Percentiles rank a stretch among this genome's conserved stretches.
phyloP scores from a whole-genome alignment of 116 monocot genomes.

The Dioscorea cayenensis region DNA sequence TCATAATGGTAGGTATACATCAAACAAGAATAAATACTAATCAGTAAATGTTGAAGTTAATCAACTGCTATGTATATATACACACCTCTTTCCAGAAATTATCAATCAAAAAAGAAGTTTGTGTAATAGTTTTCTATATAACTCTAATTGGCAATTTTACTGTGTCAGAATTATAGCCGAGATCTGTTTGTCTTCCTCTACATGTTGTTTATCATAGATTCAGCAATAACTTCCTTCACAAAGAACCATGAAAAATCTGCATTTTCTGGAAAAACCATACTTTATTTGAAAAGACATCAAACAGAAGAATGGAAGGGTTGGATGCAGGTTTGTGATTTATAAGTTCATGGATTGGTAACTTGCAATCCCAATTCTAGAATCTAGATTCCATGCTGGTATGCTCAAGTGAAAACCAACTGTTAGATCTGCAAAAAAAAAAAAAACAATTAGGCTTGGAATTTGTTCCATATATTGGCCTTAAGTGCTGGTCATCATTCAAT shows the following conservation, averaged over 20 bases:
- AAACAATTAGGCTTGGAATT: not conserved
- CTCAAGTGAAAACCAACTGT: not conserved
- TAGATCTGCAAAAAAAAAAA: too few relatives aligned
- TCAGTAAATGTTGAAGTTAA: too few relatives aligned
- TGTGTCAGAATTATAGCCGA: constrained; percentile 78
- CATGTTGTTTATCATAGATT: constrained; percentile 84
- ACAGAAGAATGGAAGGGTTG: constrained; percentile 99
- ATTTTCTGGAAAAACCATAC: constrained; percentile 84
- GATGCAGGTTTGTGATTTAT: constrained; percentile 79
- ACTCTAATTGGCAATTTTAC: not conserved
- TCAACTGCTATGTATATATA: too few relatives aligned
- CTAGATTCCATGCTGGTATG: not conserved
- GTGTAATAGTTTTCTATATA: not conserved
- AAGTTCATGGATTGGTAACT: not conserved
- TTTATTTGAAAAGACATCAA: constrained; percentile 93
- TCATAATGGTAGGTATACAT: too few relatives aligned
- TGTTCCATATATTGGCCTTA: not conserved
- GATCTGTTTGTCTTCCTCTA: constrained; percentile 97
- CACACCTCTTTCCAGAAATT: too few relatives aligned
- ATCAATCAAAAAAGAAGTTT: too few relatives aligned
- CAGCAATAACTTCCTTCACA: constrained; percentile 84
- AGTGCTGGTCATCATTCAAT: too few relatives aligned
- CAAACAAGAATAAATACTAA: too few relatives aligned
- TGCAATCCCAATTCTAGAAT: not conserved
- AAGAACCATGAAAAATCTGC: constrained; percentile 90